Base-by-base conservation (phyloP, 208 protist species). In the Trypanosomatidae sp. region DNA sequence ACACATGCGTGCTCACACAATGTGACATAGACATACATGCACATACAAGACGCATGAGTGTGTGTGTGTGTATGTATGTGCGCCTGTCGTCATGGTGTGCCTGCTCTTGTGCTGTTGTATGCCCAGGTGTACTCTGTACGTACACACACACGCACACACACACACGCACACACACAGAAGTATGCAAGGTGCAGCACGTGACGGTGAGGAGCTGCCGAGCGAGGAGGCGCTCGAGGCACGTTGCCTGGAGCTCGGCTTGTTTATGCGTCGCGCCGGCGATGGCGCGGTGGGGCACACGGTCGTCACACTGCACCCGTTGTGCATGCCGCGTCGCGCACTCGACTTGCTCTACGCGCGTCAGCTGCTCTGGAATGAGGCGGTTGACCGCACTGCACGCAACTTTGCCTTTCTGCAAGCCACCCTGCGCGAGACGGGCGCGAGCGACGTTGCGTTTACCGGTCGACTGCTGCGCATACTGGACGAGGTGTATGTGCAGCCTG, bases 401-500 rank as follows among this genome's bases (percentile, higher is more conserved):
- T 84, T 63, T 30, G 23, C 22, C 2, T 90, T 90, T 45, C 43
- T 94, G 37, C 35, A 33, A 4, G 56, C 66, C 19, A 43, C 64
- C 3, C 68, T 94, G 35, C 23, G 30, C 7, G 66, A 81, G 5
- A 85, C 73, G 16, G 83, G 72, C 7, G 70, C 48, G 15, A 81
- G 82, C 35, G 80, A 88, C 49, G 65, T 63, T 33, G 45, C 23
- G 27, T 96, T 97, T 56, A 94, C 86, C 6, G 84, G 80, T 19
- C 47, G 47, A 2, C 65, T 97, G 10, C 47, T 96, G 13, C n/a
- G 73, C 2, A 93, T 97, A 6, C 58, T 94, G 16, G 47, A 84
- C 33, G 43, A 57, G 23, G 76, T 94, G 4, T 90, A 93, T 43
- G 42, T 87, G 55, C 41, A 45, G 15, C 25, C 54, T 4, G 53